Evolutionary conservation across 345 rosid genomes (phyloP), one percentile per base, ranked within the genome.

Genomic region (Acer saccharum): DNA sequence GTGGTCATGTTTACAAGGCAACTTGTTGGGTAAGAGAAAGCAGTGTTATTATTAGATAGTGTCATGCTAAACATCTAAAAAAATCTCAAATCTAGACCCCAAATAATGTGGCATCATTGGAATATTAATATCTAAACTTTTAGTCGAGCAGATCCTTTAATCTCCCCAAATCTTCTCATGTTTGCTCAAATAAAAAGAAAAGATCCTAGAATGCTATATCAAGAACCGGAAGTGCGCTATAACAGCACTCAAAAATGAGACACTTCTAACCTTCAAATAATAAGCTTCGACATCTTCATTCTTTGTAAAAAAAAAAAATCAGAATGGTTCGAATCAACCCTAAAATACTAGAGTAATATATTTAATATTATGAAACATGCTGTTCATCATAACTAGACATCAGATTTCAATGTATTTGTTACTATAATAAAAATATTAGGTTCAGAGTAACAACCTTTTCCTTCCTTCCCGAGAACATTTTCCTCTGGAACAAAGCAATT

Each of bases 401-500:
- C n/a, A 3, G 65, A 57, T 25, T 43, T 20, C 13, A 14, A 76
- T 67, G 48, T 2, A 35, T 60, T 12, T 39, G 1, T 70, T 21
- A 20, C 44, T 23, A 13, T 10, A 79, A 73, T 25, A 14, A 43
- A 61, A 74, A 76, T 10, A 1, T 77, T 54, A 79, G 78, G 81
- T 73, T 78, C 63, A 67, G 20, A 81, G 79, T 21, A 78, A 68
- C 69, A 55, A 95, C 98, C 97, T 95, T 93, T 93, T 84, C 99
- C 98, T 88, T 90, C 96, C 78, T 87, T 73, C 61, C 88, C 98
- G 57, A 95, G 97, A 80, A 95, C 88, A 81, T 93, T 95, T 86
- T 92, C 97, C 66, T 90, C 89, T 10, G 95, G 97, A 62, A 93
- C 95, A 75, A 92, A 91, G 83, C 98, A 92, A 76, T 93, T 90